Evolutionary conservation across 441 rosid genomes (phyloP), one percentile per base, ranked within the genome.

Genomic region (Adansonia rubrostipa): DNA sequence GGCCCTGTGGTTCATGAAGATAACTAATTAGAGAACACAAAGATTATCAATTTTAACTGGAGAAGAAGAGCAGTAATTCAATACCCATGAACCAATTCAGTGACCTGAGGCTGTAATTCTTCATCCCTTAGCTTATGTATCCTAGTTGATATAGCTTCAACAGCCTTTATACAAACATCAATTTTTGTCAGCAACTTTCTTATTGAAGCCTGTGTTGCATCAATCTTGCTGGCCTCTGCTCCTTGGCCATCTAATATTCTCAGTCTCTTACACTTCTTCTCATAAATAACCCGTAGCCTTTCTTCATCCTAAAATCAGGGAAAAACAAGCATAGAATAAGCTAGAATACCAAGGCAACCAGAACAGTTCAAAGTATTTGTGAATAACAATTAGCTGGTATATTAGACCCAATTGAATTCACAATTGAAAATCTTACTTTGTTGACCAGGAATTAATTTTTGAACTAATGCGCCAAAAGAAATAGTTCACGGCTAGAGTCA

Each of bases 51-150:
- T 17, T 40, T 19, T 56, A 40, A 73, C 17, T 57, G 40, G 53
- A 57, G 57, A 73, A 47, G 51, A 78, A 47, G 9, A 48, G 33
- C 45, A 48, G 72, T 9, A 36, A 36, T 36, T 4, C 71, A 69
- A 45, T 91, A 92, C 97, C 98, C 92, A 68, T 85, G 82, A 84
- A 94, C 88, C 63, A 94, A 81, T 84, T 89, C 87, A 40, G 88
- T 82, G 76, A 94, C 89, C 67, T 87, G 96, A 67, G 98, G 98
- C 84, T 81, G 91, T 86, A 94, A 77, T 80, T 94, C 96, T 83
- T 94, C 94, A 63, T 94, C 98, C 85, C 98, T 89, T 81, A 94
- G 79, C 82, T 83, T 85, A 84, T 94, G 94, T 82, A 94, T 94
- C 86, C 92, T 85, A 72, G 80, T 87, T 65, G 98, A 92, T 80